Percentiles rank a stretch among this genome's conserved stretches.
Evolutionary conservation across 1,284 basidiomycete genomes (phyloP).

Genomic region (Ganoderma resinaceum): DNA sequence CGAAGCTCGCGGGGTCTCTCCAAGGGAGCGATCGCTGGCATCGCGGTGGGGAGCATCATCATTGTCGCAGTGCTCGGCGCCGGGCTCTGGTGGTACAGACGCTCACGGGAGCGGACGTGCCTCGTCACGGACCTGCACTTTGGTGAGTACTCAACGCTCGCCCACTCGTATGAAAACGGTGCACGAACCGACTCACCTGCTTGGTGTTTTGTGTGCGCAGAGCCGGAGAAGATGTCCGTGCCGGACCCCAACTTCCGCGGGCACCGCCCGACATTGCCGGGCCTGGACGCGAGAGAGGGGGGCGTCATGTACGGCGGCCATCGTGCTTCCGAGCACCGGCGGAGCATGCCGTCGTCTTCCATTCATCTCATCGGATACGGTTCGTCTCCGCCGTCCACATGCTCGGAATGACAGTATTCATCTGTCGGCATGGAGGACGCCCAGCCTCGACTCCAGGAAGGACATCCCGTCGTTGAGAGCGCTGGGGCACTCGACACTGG

Average conservation of each 20-base stretch:
- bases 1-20: not conserved
- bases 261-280: not conserved
- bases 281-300: not conserved
- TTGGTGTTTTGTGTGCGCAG: not conserved
- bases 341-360: not conserved
- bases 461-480: not conserved
- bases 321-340: not conserved
- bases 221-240: not conserved
- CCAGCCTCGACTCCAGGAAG: not conserved
- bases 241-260: not conserved
- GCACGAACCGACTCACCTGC: not conserved
- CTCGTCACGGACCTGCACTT: not conserved
- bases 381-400: not conserved
- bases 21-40: not conserved
- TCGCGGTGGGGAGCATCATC: not conserved
- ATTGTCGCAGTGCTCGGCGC: not conserved
- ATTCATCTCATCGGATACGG: not conserved
- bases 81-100: not conserved
- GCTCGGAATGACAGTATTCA: not conserved
- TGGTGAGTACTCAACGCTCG: not conserved
- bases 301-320: not conserved
- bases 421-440: not conserved
- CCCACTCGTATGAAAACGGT: not conserved
- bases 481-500: not conserved
- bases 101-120: not conserved